A percentile compares a stretch with the other conserved stretches of the same genome.
Conservation (phyloP, 306 rosid genomes). For the Prunus fruticosa region DNA sequence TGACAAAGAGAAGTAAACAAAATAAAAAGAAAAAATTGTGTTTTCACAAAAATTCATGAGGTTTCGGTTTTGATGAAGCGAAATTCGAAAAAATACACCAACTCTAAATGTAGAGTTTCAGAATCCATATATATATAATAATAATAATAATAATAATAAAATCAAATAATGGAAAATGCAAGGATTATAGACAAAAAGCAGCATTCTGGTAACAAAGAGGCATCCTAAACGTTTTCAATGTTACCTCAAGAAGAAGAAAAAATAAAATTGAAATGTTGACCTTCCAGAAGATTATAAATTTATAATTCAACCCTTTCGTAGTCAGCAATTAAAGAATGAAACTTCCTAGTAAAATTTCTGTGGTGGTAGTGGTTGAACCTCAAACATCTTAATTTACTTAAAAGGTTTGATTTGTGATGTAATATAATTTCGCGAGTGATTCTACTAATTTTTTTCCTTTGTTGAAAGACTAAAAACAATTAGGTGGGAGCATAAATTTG, state of each 20-base stretch:
- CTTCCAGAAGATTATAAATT: constrained; percentile 40
- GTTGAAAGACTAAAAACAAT: too few species aligned
- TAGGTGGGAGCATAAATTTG: background rate
- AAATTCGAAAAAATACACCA: too few species aligned
- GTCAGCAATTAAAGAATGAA: constrained; percentile 21
- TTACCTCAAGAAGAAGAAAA: background rate
- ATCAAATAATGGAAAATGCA: background rate
- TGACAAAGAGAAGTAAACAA: background rate
- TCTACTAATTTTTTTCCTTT: too few species aligned
- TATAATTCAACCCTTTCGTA: constrained; percentile 26
- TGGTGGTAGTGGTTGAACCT: background rate
- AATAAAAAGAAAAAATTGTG: background rate
- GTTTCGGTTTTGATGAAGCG: too few species aligned
- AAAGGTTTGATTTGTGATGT: background rate
- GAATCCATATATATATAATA: too few species aligned
- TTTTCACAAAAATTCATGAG: too few species aligned
- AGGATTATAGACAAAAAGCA: background rate
- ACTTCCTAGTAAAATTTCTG: background rate
- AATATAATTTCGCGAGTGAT: too few species aligned
- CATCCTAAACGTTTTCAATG: background rate
- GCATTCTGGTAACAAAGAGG: background rate
- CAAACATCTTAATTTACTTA: background rate
- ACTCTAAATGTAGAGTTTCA: too few species aligned
- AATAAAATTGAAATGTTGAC: constrained; percentile 21
- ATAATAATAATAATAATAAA: too few species aligned